phyloP scores from a whole-genome alignment of 257 asterid genomes.

The Nicotiana otophora region DNA sequence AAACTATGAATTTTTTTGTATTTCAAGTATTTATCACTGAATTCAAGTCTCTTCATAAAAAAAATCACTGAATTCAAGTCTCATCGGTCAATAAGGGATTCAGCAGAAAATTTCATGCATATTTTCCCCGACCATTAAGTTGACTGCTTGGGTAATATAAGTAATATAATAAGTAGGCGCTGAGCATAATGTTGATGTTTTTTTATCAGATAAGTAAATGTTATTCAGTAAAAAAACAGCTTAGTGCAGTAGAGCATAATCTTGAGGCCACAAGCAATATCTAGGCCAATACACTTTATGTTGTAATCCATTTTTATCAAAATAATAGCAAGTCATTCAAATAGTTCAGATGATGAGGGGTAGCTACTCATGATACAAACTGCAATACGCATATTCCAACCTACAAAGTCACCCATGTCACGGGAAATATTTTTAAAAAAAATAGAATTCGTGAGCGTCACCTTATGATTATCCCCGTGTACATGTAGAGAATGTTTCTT shows the following conservation, averaged over 20 bases:
- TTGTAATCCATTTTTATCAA: not conserved
- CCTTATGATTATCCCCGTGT: not conserved
- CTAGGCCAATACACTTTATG: not conserved
- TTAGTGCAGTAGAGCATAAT: too few species aligned
- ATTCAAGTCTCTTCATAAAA: not conserved
- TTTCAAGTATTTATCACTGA: not conserved
- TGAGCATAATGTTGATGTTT: too few species aligned
- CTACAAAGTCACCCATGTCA: too few species aligned
- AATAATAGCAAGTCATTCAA: not conserved
- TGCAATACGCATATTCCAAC: not conserved
- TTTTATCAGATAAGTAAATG: too few species aligned
- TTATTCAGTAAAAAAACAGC: too few species aligned
- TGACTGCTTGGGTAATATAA: too few species aligned
- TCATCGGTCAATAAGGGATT: not conserved
- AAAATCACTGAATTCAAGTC: not conserved
- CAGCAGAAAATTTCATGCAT: not conserved
- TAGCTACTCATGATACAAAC: not conserved
- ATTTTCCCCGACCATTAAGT: too few species aligned
- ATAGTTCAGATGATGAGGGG: not conserved
- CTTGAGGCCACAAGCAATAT: not conserved
- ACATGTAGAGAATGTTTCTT: too few species aligned
- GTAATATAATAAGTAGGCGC: not conserved
- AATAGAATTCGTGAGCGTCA: not conserved
- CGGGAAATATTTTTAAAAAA: not conserved
- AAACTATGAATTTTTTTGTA: too few species aligned